Conservation (phyloP, 495 filamentous ascomycete species). For the Daldinia vernicosa region DNA sequence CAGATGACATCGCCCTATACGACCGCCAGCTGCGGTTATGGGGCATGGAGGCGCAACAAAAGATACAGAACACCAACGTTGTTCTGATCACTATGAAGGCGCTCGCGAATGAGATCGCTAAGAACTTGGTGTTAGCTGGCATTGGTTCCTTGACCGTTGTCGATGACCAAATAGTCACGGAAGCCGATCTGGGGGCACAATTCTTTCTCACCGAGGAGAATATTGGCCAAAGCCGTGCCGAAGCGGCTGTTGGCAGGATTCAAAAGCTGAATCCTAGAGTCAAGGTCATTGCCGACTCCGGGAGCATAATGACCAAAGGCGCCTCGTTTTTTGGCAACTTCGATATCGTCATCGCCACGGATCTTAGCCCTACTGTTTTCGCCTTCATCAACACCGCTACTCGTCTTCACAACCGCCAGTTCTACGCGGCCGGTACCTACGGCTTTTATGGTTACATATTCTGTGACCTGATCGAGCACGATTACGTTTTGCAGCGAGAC, state of each 20-base stretch:
- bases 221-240: conserved; percentile 84
- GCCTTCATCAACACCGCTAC: conserved; percentile 83
- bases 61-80: conserved; percentile 89
- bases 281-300: conserved; percentile 72
- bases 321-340: conserved; percentile 79
- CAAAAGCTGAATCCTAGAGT: conserved; percentile 92
- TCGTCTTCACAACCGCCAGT: conserved; percentile 75
- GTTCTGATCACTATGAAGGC: conserved; percentile 88
- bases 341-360: conserved; percentile 90
- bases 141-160: conserved; percentile 91
- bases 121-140: conserved; percentile 95
- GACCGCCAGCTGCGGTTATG: conserved; percentile 98
- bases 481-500: conserved; percentile 85
- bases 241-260: conserved; percentile 80
- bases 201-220: conserved; percentile 80
- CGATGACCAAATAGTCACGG: conserved; percentile 79
- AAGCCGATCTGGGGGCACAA: conserved; percentile 85
- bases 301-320: conserved; percentile 68
- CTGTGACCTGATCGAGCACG: conserved; percentile 86
- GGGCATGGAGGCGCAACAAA: conserved; percentile 92
- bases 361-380: conserved; percentile 76
- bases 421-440: conserved; percentile 88
- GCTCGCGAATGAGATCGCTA: conserved; percentile 94
- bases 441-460: conserved; percentile 96
- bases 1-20: conserved; percentile 97